These are phyloP conservation scores for Crotalaria pallida DNA, from an alignment of 306 rosid genomes.

Conservation along the genomic window DNA sequence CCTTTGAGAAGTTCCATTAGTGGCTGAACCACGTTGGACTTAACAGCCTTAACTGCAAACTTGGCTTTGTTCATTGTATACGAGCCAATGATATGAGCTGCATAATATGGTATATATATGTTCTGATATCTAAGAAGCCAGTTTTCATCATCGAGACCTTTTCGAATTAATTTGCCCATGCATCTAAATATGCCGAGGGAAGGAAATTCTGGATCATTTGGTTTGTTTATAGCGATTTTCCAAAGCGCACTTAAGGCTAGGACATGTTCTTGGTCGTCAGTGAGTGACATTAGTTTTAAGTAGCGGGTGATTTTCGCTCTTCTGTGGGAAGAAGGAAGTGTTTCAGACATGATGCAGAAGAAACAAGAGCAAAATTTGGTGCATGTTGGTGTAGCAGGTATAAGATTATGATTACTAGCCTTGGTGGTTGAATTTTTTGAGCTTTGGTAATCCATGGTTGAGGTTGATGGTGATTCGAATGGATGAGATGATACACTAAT, in stretches of 20 bases:
- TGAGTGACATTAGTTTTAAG: constrained; percentile 50
- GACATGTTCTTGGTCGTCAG: constrained; percentile 42
- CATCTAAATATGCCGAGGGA: constrained; percentile 59
- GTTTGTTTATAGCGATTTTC: constrained; percentile 55
- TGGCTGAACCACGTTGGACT: constrained; percentile 47
- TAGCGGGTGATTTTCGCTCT: constrained; percentile 27
- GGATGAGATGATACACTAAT: neutral
- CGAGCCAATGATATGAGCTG: constrained; percentile 72
- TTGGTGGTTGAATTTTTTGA: constrained; percentile 12
- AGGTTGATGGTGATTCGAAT: neutral
- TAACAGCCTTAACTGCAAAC: constrained; percentile 41
- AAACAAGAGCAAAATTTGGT: constrained; percentile 36
- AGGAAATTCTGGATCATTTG: constrained; percentile 57
- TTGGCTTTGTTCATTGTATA: constrained; percentile 46
- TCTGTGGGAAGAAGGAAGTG: constrained; percentile 36
- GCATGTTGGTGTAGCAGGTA: constrained; percentile 18
- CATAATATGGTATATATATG: constrained; percentile 61
- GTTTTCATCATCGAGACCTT: constrained; percentile 32
- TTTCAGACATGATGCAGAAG: constrained; percentile 58
- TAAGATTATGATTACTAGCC: neutral
- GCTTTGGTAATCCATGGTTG: constrained; percentile 28
- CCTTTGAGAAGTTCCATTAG: constrained; percentile 54
- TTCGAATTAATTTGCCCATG: constrained; percentile 53
- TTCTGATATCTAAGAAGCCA: constrained; percentile 59
- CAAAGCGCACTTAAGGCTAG: constrained; percentile 48